These are phyloP conservation scores for Apiotrichum laibachii DNA, from an alignment of 1,284 basidiomycete genomes.

Conservation along the genomic window DNA sequence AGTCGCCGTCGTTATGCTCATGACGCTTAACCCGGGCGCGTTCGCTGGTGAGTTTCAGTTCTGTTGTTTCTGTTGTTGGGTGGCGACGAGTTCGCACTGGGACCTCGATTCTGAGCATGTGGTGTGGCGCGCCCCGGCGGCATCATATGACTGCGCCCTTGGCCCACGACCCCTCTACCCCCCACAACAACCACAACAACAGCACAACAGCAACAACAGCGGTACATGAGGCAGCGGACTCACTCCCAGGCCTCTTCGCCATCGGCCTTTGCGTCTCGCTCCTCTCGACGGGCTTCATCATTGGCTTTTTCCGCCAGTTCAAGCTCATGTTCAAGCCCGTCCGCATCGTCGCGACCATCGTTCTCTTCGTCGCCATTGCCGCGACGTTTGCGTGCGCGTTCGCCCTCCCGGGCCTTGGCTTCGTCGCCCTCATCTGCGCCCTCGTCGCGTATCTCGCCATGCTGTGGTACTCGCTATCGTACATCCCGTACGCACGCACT, in stretches of 20 bases:
- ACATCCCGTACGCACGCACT: slow-evolving; percentile 80
- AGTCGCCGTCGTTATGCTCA: slow-evolving; percentile 72
- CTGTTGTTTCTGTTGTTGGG: no score
- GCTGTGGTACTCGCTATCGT: slow-evolving; percentile 52
- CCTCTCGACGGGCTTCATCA: slow-evolving; percentile 82
- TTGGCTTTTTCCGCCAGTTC: slow-evolving; percentile 75
- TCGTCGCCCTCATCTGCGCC: slow-evolving; percentile 63
- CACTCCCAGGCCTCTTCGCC: slow-evolving; percentile 67
- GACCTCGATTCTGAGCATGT: no score
- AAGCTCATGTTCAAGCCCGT: slow-evolving; percentile 92
- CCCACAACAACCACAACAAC: neutral
- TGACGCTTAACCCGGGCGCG: slow-evolving; percentile 65
- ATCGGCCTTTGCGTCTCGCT: slow-evolving; percentile 79
- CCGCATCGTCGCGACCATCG: slow-evolving; percentile 74
- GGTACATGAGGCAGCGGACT: neutral
- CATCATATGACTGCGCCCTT: no score
- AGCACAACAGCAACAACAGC: no score
- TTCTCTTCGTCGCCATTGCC: slow-evolving; percentile 72
- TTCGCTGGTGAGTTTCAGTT: slow-evolving; percentile 67
- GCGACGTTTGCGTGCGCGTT: slow-evolving; percentile 80
- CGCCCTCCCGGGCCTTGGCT: slow-evolving; percentile 49
- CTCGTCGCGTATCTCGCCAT: slow-evolving; percentile 64
- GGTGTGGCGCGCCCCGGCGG: no score
- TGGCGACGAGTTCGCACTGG: no score
- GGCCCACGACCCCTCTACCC: no score